These are phyloP conservation scores for Nakazawaea peltata DNA, from an alignment of 805 yeast species.

Conservation along the genomic window DNA sequence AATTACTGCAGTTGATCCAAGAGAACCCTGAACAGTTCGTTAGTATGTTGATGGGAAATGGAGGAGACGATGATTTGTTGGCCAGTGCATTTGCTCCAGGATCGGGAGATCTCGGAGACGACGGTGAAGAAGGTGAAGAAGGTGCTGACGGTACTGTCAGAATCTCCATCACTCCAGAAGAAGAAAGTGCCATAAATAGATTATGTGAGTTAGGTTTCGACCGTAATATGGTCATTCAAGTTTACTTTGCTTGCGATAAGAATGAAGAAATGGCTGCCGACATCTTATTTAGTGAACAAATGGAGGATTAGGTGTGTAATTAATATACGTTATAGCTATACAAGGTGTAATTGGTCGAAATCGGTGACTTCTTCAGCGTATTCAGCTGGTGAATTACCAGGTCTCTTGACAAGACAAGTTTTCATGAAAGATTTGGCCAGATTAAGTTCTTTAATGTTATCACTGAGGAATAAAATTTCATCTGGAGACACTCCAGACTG, in stretches of 20 bases:
- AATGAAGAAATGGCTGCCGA: slow-evolving; percentile 97
- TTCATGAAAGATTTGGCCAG: slow-evolving; percentile 55
- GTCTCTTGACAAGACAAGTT: slow-evolving; percentile 54
- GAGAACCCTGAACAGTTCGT: slow-evolving; percentile 87
- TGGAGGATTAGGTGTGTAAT: slow-evolving; percentile 18
- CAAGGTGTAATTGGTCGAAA: slow-evolving; percentile 23
- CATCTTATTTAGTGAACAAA: slow-evolving; percentile 62
- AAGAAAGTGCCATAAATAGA: slow-evolving; percentile 82
- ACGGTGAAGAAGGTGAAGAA: slow-evolving; percentile 28
- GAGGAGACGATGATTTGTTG: slow-evolving; percentile 39
- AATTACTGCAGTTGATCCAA: slow-evolving; percentile 70
- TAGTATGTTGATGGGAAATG: slow-evolving; percentile 60
- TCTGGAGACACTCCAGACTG: no score
- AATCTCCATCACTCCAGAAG: slow-evolving; percentile 68
- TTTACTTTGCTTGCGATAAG: slow-evolving; percentile 95
- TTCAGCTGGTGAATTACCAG: slow-evolving; percentile 56
- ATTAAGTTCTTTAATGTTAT: slow-evolving; percentile 65
- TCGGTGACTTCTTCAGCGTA: slow-evolving; percentile 23
- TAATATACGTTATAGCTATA: slow-evolving; percentile 8
- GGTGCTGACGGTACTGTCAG: slow-evolving; percentile 36
- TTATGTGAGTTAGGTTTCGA: slow-evolving; percentile 92
- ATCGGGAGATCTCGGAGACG: slow-evolving; percentile 22
- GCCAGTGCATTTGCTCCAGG: slow-evolving; percentile 30
- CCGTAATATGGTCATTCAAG: slow-evolving; percentile 79
- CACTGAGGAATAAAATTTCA: slow-evolving; percentile 63